Conservation (phyloP, 495 filamentous ascomycete species). For the Poronia punctata region DNA sequence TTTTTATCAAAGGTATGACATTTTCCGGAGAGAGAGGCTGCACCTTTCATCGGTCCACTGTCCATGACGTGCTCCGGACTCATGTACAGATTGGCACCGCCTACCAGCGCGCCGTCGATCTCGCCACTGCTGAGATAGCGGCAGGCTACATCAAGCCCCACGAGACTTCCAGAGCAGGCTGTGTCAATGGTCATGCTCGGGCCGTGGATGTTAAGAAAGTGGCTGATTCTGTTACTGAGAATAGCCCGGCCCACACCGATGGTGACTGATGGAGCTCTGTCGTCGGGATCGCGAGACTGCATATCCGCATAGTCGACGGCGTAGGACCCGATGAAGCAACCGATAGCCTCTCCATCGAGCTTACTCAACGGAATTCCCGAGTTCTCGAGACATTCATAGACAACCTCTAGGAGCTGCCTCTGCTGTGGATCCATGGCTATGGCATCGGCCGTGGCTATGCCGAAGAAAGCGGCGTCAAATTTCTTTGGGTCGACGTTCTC, state of each 20-base stretch:
- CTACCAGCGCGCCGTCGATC: background rate
- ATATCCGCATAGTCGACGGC: slow-evolving; percentile 60
- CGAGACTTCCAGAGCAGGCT: slow-evolving; percentile 33
- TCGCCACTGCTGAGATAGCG: background rate
- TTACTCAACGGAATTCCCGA: slow-evolving; percentile 69
- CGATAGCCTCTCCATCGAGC: slow-evolving; percentile 62
- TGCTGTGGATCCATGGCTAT: slow-evolving; percentile 76
- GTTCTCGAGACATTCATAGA: slow-evolving; percentile 77
- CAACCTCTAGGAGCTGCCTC: slow-evolving; percentile 64
- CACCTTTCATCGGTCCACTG: background rate
- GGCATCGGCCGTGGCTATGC: slow-evolving; percentile 60
- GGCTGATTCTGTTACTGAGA: slow-evolving; percentile 14
- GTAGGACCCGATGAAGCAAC: slow-evolving; percentile 72
- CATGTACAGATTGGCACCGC: background rate
- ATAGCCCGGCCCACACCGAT: slow-evolving; percentile 8
- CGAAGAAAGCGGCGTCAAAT: slow-evolving; percentile 79
- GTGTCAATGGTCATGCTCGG: slow-evolving; percentile 25
- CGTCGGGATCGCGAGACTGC: slow-evolving; percentile 7
- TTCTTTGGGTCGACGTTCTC: slow-evolving; percentile 55
- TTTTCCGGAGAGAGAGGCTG: background rate
- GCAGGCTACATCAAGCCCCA: slow-evolving; percentile 27
- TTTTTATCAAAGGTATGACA: background rate
- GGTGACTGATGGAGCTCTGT: background rate
- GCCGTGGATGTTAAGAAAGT: slow-evolving; percentile 12
- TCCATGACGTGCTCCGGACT: background rate